Evolutionary conservation across 345 rosid species (phyloP).

Genomic region (Erucastrum elatum): DNA sequence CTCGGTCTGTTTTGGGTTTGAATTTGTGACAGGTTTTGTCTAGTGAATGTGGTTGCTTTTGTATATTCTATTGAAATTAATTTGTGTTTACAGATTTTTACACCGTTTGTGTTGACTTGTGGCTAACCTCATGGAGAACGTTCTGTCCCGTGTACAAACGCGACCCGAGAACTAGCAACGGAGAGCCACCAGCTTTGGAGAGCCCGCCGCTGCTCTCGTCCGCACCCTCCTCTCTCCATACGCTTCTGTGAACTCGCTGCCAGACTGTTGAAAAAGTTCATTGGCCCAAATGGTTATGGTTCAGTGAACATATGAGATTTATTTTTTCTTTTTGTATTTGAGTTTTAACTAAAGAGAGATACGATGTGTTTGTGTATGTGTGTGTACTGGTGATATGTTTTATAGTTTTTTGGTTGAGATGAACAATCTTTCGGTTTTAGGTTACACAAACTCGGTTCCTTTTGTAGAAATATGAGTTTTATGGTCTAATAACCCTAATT

Average conservation of each 20-base stretch:
- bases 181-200: slow-evolving; percentile 83
- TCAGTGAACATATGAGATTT: neutral
- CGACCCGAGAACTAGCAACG: slow-evolving; percentile 74
- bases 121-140: slow-evolving; percentile 97
- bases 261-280: slow-evolving; percentile 38
- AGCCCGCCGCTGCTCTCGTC: slow-evolving; percentile 84
- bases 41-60: too few species aligned
- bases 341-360: slow-evolving; percentile 7
- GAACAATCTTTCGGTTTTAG: slow-evolving; percentile 31
- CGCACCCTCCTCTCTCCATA: slow-evolving; percentile 68
- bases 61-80: too few species aligned
- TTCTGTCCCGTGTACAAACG: slow-evolving; percentile 97
- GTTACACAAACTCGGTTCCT: neutral
- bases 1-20: too few species aligned
- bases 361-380: neutral
- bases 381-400: slow-evolving; percentile 6
- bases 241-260: slow-evolving; percentile 87
- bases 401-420: slow-evolving; percentile 37
- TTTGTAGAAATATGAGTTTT: too few species aligned
- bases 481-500: too few species aligned
- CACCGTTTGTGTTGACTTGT: slow-evolving; percentile 81
- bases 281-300: slow-evolving; percentile 5
- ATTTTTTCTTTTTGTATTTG: slow-evolving; percentile 12
- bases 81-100: slow-evolving; percentile 67
- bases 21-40: too few species aligned